These are phyloP conservation scores for Sordaria brevicollis DNA, from an alignment of 495 filamentous ascomycete species.

Conservation along the genomic window DNA sequence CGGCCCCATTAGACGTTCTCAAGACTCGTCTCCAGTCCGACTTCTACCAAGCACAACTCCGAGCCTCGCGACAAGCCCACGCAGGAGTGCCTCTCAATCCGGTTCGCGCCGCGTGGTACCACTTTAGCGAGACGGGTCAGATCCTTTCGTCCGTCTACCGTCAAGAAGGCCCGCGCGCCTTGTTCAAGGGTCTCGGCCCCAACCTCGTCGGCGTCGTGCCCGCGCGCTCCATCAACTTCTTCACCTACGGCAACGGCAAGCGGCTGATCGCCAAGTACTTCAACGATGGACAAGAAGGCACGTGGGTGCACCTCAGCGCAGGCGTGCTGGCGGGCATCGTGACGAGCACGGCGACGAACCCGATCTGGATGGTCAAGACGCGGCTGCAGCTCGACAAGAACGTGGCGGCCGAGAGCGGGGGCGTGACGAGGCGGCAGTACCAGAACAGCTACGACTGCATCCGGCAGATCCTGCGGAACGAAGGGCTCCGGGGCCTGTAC, in stretches of 20 bases:
- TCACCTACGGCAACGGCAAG: constrained; percentile 82
- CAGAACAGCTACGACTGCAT: constrained; percentile 76
- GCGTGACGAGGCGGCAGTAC: constrained; percentile 49
- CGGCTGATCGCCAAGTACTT: constrained; percentile 56
- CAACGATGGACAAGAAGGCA: constrained; percentile 54
- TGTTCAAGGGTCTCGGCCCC: constrained; percentile 84
- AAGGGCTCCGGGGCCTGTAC: constrained; percentile 71
- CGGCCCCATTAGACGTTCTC: constrained; percentile 80
- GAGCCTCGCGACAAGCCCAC: constrained; percentile 32
- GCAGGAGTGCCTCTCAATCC: constrained; percentile 30
- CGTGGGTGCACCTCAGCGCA: constrained; percentile 62
- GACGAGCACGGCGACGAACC: constrained; percentile 80
- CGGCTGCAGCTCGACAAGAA: constrained; percentile 77
- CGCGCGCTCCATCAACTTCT: constrained; percentile 80
- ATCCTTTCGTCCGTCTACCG: constrained; percentile 70
- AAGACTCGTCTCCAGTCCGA: constrained; percentile 86
- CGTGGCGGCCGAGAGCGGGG: constrained; percentile 38
- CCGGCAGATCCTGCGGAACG: constrained; percentile 61
- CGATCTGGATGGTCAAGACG: constrained; percentile 90
- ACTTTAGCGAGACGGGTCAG: constrained; percentile 68
- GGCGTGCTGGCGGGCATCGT: constrained; percentile 66
- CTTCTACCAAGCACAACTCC: constrained; percentile 69
- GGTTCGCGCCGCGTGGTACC: constrained; percentile 41
- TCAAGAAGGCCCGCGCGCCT: constrained; percentile 67
- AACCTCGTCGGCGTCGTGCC: constrained; percentile 83